Base-by-base conservation (phyloP, 2,329 filamentous ascomycete genomes). In the Penicillium sp. region DNA sequence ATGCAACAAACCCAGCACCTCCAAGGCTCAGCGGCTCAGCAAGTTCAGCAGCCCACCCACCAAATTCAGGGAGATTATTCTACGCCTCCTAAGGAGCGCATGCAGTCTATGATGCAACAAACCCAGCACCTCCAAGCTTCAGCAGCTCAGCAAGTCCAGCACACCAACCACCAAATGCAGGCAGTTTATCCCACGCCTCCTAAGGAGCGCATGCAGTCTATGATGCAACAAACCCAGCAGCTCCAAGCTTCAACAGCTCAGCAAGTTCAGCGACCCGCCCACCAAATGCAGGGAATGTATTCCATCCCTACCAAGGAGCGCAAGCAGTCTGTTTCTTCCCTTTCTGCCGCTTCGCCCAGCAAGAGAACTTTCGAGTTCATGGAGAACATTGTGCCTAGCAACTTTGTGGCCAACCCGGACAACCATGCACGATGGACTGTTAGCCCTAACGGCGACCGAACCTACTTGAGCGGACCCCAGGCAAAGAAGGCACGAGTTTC, bases 401-500 rank as follows among this genome's bases (percentile, higher is more conserved):
- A 53, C 13, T 68, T 70, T 39, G 57, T 63, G 16, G 55, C 61
- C 37, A 68, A 69, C 35, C 64, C 66, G 6, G 57, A 63, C 34
- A 67, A 65, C 38, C 66, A 69, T 44, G 61, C 52, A 10, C 59
- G 66, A 26, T 69, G 65, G 56, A 16, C 50, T 29, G 32, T 60
- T 26, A 55, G 61, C 16, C 10, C 24, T 1, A n/a, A 50, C 13
- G 66, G 64, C 1, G 56, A 54, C 13, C 43, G 60, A 16, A 34
- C 47, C 7, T 67, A 67, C 46, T 48, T 69, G 46, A 66, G 64
- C 44, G 61, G 39, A 14, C 55, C 59, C 8, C 56, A 56, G 35
- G 45, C 43, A 6, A 62, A 56, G 38, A 44, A 38, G 11, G 9
- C 35, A 18, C 40, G 56, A 37, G n/a, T 16, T 9, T 26, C 46